Percentiles rank a stretch among this genome's conserved stretches.
These are phyloP conservation scores for Speleostelium caveatum DNA, from an alignment of 78 protist genomes.

Conservation along the genomic window DNA sequence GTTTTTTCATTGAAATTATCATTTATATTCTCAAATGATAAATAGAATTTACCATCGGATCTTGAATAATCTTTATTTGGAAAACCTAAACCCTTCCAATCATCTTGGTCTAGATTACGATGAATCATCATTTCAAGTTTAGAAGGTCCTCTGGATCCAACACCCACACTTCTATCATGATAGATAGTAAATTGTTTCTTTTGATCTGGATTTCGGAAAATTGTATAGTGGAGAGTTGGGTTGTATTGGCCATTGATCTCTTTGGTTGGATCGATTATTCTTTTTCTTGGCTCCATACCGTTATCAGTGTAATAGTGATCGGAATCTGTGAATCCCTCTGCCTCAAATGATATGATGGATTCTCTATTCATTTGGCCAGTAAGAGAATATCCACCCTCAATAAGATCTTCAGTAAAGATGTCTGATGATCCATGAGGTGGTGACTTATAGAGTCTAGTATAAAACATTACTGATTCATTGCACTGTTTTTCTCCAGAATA, in stretches of 20 bases:
- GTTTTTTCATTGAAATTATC: neutral
- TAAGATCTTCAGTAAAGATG: neutral
- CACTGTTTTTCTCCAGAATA: neutral
- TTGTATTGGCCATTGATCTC: slow-evolving; percentile 16
- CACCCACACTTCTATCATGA: slow-evolving; percentile 35
- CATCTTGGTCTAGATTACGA: slow-evolving; percentile 45
- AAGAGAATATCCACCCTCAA: slow-evolving; percentile 43
- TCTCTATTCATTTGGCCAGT: slow-evolving; percentile 25
- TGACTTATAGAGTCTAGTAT: slow-evolving; percentile 13
- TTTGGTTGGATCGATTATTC: neutral
- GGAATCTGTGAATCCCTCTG: neutral
- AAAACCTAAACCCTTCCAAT: slow-evolving; percentile 28
- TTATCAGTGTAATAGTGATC: slow-evolving; percentile 72
- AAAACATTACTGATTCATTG: neutral
- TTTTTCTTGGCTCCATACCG: slow-evolving; percentile 53
- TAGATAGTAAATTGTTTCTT: slow-evolving; percentile 52
- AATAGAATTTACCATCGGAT: slow-evolving; percentile 48
- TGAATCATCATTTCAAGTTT: slow-evolving; percentile 79
- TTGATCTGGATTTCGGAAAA: neutral
- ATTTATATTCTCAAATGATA: neutral
- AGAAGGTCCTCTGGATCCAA: neutral
- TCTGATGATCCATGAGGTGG: neutral
- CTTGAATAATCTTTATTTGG: slow-evolving; percentile 22
- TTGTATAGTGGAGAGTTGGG: slow-evolving; percentile 39
- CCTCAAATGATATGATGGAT: slow-evolving; percentile 2